A percentile compares a stretch with the other conserved stretches of the same genome.
These are phyloP conservation scores for Solanum paucissectum DNA, from an alignment of 257 asterid species.

Conservation along the genomic window DNA sequence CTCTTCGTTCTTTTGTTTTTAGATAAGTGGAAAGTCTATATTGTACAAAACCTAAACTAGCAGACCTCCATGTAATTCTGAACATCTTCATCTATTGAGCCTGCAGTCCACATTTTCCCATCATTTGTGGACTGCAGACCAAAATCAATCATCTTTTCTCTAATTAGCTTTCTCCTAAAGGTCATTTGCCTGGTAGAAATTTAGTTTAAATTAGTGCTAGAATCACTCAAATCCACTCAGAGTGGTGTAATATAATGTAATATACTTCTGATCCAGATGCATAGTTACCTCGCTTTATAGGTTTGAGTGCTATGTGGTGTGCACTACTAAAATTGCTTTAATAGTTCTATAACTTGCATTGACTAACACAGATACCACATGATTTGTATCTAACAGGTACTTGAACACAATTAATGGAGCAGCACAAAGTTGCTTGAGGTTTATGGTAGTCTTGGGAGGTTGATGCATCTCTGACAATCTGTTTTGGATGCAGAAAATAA, in stretches of 20 bases:
- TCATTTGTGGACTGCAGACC: background rate
- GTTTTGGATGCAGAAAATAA: conserved; percentile 6
- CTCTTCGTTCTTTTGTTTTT: background rate
- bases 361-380: conserved; percentile 1
- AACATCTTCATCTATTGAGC: background rate
- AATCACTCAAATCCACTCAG: background rate
- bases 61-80: background rate
- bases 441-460: conserved; percentile 16
- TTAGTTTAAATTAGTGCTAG: background rate
- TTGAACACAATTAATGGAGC: conserved; percentile 31
- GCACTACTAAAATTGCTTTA: background rate
- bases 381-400: conserved; percentile 47
- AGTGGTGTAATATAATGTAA: background rate
- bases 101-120: background rate
- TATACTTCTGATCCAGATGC: background rate
- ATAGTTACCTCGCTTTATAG: background rate
- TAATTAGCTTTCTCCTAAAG: background rate
- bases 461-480: conserved; percentile 23
- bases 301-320: background rate
- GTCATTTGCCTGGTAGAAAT: background rate
- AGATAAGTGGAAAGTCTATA: background rate
- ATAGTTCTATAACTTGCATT: background rate
- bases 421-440: conserved; percentile 24
- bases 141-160: background rate
- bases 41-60: background rate